These are phyloP conservation scores for Fusarium albosuccineum DNA, from an alignment of 2,329 filamentous ascomycete genomes.

Conservation along the genomic window DNA sequence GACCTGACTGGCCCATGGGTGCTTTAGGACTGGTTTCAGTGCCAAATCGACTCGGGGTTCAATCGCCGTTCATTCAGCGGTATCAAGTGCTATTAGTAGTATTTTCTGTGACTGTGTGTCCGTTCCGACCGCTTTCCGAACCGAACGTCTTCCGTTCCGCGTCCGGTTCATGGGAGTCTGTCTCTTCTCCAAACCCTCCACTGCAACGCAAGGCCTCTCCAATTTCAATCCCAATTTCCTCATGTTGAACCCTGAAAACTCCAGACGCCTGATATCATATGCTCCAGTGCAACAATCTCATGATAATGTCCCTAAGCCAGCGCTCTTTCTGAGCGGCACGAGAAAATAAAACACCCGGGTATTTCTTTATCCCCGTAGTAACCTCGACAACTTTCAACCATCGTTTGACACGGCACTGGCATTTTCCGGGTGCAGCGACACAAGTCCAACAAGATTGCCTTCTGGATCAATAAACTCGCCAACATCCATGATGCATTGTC, in stretches of 20 bases:
- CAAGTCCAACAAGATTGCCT: conserved; percentile 43
- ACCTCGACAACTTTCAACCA: conserved; percentile 2
- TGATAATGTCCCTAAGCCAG: conserved; percentile 8
- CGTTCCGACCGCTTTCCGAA: conserved; percentile 31
- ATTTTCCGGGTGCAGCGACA: conserved; percentile 42
- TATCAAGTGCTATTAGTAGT: conserved; percentile 33
- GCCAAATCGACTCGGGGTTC: conserved; percentile 31
- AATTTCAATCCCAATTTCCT: not conserved
- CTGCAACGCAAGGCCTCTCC: conserved; percentile 14
- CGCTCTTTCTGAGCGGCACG: conserved; percentile 28
- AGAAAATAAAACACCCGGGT: conserved; percentile 31
- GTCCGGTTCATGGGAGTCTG: not conserved
- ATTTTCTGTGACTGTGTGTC: conserved; percentile 7
- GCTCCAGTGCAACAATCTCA: not conserved
- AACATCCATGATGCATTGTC: conserved; percentile 44
- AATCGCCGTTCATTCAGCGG: conserved; percentile 28
- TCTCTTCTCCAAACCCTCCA: conserved; percentile 2
- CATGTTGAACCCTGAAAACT: conserved; percentile 16
- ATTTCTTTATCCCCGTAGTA: conserved; percentile 40
- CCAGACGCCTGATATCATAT: conserved; percentile 10
- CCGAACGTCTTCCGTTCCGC: conserved; percentile 11
- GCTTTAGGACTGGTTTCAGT: conserved; percentile 13
- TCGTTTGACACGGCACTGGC: conserved; percentile 25
- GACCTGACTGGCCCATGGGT: not conserved
- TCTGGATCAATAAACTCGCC: conserved; percentile 46